Evolutionary conservation across 2,329 filamentous ascomycete species (phyloP).

Genomic region (Trichoderma sp.): DNA sequence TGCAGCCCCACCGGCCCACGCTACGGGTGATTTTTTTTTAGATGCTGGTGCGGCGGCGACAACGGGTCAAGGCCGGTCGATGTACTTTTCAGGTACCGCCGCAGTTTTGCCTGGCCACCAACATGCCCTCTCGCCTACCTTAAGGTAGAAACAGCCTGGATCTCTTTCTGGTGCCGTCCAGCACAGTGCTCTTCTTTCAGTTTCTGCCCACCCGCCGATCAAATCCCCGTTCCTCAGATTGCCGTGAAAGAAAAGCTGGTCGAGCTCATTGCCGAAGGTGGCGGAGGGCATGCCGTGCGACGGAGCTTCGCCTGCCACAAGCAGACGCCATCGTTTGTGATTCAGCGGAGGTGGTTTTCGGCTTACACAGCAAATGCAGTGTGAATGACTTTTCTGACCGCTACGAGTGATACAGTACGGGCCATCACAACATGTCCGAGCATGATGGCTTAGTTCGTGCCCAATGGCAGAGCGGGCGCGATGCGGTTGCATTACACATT

Average conservation of each 20-base stretch:
- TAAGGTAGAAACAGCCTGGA: no score
- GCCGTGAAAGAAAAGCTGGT: slow-evolving; percentile 5
- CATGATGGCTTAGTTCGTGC: background rate
- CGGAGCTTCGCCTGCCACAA: slow-evolving; percentile 4
- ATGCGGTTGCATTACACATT: background rate
- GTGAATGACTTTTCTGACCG: background rate
- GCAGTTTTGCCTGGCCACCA: background rate
- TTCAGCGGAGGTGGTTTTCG: slow-evolving; percentile 1
- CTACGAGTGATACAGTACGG: background rate
- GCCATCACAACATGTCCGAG: no score
- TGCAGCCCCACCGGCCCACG: slow-evolving; percentile 6
- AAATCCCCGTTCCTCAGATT: slow-evolving; percentile 17
- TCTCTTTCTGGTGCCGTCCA: background rate
- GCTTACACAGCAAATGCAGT: background rate
- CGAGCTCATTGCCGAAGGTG: slow-evolving; percentile 12
- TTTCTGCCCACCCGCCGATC: background rate
- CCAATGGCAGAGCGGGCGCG: background rate
- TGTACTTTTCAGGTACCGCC: slow-evolving; percentile 7
- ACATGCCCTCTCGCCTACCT: background rate
- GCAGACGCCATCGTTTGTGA: slow-evolving; percentile 15
- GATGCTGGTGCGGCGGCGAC: slow-evolving; percentile 25
- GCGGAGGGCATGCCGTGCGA: slow-evolving; percentile 23
- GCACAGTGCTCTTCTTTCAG: background rate
- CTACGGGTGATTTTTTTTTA: slow-evolving; percentile 26
- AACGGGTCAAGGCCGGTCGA: background rate